Conservation (phyloP, 2,329 filamentous ascomycete genomes). For the Colletotrichum sp. region DNA sequence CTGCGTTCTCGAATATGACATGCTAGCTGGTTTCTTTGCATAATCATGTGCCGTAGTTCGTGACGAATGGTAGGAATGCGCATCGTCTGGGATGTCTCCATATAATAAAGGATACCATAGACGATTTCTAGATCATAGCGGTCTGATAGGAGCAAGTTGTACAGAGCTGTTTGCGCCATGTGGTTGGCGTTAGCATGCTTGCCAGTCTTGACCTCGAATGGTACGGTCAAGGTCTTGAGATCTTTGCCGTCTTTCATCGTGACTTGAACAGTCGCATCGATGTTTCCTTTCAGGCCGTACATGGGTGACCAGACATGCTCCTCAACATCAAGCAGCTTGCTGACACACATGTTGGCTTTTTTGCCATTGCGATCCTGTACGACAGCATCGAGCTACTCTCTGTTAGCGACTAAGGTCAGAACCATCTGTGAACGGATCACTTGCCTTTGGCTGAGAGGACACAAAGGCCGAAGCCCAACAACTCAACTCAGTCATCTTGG, state of each 20-base stretch:
- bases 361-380: constrained; percentile 19
- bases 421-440: constrained; percentile 12
- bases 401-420: constrained; percentile 28
- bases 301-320: constrained; percentile 98
- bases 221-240: constrained; percentile 77
- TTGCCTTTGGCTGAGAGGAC: constrained; percentile 69
- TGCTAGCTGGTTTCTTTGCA: constrained; percentile 90
- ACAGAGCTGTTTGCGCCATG: constrained; percentile 91
- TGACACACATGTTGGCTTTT: constrained; percentile 83
- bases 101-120: constrained; percentile 93
- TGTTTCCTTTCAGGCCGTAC: constrained; percentile 97
- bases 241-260: constrained; percentile 75
- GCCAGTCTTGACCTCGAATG: constrained; percentile 95
- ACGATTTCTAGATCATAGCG: constrained; percentile 92
- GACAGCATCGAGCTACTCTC: constrained; percentile 18
- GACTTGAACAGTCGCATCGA: constrained; percentile 94
- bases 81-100: constrained; percentile 86
- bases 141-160: constrained; percentile 90
- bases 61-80: constrained; percentile 85
- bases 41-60: constrained; percentile 95
- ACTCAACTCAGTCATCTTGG: constrained; percentile 82
- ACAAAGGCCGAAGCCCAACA: constrained; percentile 87
- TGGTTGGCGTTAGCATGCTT: constrained; percentile 83
- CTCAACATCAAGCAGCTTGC: constrained; percentile 93
- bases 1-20: constrained; percentile 83